Base-by-base conservation (phyloP, 2,329 filamentous ascomycete genomes). In the Penicillium sp. region DNA sequence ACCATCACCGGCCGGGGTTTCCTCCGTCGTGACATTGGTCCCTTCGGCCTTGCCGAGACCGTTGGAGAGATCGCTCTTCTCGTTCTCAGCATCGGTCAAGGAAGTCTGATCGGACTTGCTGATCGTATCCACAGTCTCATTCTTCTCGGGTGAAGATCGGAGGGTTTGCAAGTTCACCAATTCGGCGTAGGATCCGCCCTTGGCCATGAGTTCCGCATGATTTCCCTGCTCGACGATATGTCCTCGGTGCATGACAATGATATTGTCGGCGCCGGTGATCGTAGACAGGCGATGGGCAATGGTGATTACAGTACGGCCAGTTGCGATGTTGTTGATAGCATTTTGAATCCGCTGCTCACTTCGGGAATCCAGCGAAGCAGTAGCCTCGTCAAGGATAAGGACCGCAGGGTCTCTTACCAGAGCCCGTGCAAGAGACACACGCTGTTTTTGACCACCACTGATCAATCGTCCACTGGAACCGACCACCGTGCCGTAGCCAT, bases 361-460 rank as follows among this genome's bases (percentile, higher is more conserved):
- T 20, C 71, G 65, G 3, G 75, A 71, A 49, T 79, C 76, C 27
- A 79, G 71, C 20, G 83, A 54, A 16, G 55, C 57, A 0, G 89
- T 95, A 1, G 88, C 86, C 66, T 96, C 89, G 54, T 96, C 90
- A 3, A 95, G 68, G 1, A 96, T 76, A 11, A 95, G 68, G 3
- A 95, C 71, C 17, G 75, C 73, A 0, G 88, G 88, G 7, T 76
- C 71, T 0, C 86, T 75, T 0, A 86, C 76, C 0, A 95, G 71
- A 0, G 89, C 87, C 1, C 89, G 74, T 0, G 89, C 88, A 43
- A 96, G 87, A 20, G 82, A 82, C 1, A 95, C 68, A 1, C 88
- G 76, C 60, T 95, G 90, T 0, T 83, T 79, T 61, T 96, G 89
- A 0, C 90, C 90, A 0, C 87, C 88, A 0, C 83, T 88, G 0